Evolutionary conservation across 106 monocot species (phyloP), one percentile per base, ranked within the genome.

Genomic region (Chionographis japonica): DNA sequence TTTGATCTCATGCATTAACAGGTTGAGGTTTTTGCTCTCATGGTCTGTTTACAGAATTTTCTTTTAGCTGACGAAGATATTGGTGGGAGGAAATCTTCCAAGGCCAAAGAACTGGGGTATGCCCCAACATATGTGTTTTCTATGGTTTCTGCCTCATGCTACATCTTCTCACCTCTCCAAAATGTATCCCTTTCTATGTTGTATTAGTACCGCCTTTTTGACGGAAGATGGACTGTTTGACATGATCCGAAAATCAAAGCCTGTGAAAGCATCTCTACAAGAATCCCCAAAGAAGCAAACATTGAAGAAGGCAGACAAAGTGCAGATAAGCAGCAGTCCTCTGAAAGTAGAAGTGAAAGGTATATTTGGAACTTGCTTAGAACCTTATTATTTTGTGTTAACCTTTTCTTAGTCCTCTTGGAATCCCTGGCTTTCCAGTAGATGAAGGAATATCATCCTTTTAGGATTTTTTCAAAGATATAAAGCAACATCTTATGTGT

Each of bases 171-270:
- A 14, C 36, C 17, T 3, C 60, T 74, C 40, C 67, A 20, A 42
- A 14, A 9, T 56, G 56, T 61, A 3, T 72, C 72, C 12, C n/a
- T 74, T 36, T 49, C 17, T 37, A 3, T 73, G 7, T 58, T 60
- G 38, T 74, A 73, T 20, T 66, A 98, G 97, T 51, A 77, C 85
- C 18, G 38, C 76, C 42, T 90, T 98, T 72, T 46, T 98, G 68
- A 92, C 92, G 58, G 97, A 98, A 68, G 97, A 98, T 88, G 97
- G 85, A 42, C 77, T 98, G 50, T 98, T 98, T 90, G 85, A 92
- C 77, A 85, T 90, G 87, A 92, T 98, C 55, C 80, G 76, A 14
- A 90, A 89, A 72, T 90, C 97, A 85, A 98, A 88, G 69, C 85
- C 87, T 83, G 72, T 60, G 50, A 90, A 90, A 72, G 39, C 75